Evolutionary conservation across 2,329 filamentous ascomycete species (phyloP), one percentile per base, ranked within the genome.

Genomic region (Bimuria novae-zelandiae): DNA sequence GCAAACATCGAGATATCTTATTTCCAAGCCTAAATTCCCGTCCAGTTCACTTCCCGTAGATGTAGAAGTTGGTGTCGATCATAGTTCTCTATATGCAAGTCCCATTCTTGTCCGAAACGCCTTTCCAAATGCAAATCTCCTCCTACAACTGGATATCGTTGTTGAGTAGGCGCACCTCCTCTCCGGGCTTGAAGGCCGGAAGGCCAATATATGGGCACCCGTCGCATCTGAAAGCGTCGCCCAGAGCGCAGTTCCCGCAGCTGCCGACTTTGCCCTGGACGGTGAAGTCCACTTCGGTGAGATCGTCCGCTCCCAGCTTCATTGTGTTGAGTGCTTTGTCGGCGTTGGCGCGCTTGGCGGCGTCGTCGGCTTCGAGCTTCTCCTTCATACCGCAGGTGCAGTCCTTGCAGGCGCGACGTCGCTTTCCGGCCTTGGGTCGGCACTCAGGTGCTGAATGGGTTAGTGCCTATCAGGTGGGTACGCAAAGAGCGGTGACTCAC

Each of bases 191-290:
- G 81, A 99, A 99, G 4, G 94, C 89, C 12, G 94, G 94, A 62
- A 99, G 82, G 4, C 92, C 92, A 65, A 96, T 89, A 71, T 94
- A 96, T 1, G 92, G 92, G 67, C 87, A 90, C 2, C 84, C 82
- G 61, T 83, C 80, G 60, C 82, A 84, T 17, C 82, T 71, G 68
- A 82, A 83, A 0, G 94, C 93, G 74, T 97, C 93, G 45, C 94
- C 94, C 14, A 99, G 81, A 23, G 92, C 89, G 75, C 94, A 97
- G 76, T 93, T 97, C 23, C 91, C 91, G 74, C 94, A 99, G 16
- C 90, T 95, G 49, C 94, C 93, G 5, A 93, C 90, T 79, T 97
- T 97, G 64, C 94, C 94, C 75, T 96, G 84, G n/a, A 97, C 90
- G 0, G 94, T 99, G 71, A 99, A 97, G 75, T 99, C 94, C 7